Percentiles rank a stretch among this genome's conserved stretches.
phyloP scores from a whole-genome alignment of 768 basidiomycete species.

The Podaxis rugospora region DNA sequence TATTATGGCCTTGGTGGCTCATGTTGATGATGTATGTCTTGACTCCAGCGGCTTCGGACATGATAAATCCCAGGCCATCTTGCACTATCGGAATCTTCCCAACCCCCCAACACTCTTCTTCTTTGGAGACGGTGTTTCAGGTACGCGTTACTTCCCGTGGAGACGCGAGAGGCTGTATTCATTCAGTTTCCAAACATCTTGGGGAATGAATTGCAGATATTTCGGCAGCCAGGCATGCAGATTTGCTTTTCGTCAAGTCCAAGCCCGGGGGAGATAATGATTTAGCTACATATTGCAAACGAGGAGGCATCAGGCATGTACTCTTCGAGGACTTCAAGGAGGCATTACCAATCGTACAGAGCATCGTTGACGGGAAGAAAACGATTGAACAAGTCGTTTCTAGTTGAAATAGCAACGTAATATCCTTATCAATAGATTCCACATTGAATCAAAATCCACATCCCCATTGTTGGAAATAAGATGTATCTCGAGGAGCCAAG shows the following conservation, averaged over 20 bases:
- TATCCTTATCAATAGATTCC: neutral
- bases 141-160: conserved; percentile 33
- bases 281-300: conserved; percentile 75
- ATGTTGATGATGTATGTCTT: neutral
- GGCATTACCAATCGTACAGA: conserved; percentile 55
- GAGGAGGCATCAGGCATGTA: conserved; percentile 75
- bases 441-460: neutral
- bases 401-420: neutral
- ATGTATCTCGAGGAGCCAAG: neutral
- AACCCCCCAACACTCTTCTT: conserved; percentile 85
- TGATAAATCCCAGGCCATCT: conserved; percentile 93
- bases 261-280: conserved; percentile 81
- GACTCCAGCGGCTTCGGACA: conserved; percentile 76
- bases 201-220: conserved; percentile 53
- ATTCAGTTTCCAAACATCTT: neutral
- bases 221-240: conserved; percentile 89
- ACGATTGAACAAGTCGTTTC: conserved; percentile 46
- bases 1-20: neutral
- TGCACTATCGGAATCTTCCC: conserved; percentile 75
- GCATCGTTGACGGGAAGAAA: conserved; percentile 69
- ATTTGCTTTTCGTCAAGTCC: conserved; percentile 91
- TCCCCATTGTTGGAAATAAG: neutral
- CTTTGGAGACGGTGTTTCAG: conserved; percentile 97
- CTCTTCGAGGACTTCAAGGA: conserved; percentile 69
- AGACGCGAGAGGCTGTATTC: neutral